Conservation (phyloP, 2,329 filamentous ascomycete genomes). For the Ceratocystis harringtonii region DNA sequence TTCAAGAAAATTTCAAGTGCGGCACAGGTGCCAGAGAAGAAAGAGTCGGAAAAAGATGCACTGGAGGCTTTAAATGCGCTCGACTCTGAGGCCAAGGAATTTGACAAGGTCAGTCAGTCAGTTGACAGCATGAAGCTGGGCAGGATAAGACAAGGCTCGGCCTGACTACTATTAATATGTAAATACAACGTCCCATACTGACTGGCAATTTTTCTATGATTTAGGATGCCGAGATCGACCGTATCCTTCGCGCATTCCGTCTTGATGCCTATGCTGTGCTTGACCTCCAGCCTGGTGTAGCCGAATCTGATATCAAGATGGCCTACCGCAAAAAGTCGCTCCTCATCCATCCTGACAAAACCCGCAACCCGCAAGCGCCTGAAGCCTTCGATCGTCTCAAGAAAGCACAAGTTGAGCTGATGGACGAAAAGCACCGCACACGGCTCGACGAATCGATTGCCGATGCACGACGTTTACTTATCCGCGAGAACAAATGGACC, state of each 20-base stretch:
- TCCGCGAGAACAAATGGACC: constrained; percentile 87
- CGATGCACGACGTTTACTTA: constrained; percentile 85
- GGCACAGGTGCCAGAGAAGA: constrained; percentile 20
- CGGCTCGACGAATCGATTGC: constrained; percentile 88
- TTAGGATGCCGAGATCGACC: constrained; percentile 87
- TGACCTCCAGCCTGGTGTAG: constrained; percentile 85
- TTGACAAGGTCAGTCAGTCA: constrained; percentile 54
- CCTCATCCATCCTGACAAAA: constrained; percentile 97
- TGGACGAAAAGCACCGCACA: constrained; percentile 84
- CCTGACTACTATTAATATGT: no score
- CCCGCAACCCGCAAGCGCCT: constrained; percentile 73
- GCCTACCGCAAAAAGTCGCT: constrained; percentile 96
- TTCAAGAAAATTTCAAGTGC: constrained; percentile 23
- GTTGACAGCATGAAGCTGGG: not conserved
- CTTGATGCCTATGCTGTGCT: constrained; percentile 74
- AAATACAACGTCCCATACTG: not conserved
- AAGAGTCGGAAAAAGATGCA: constrained; percentile 37
- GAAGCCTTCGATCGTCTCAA: constrained; percentile 95
- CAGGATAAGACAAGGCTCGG: not conserved
- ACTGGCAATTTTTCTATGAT: not conserved
- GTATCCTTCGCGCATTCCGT: constrained; percentile 81
- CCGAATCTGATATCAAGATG: constrained; percentile 90
- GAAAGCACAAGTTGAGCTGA: constrained; percentile 78
- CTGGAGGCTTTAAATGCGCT: constrained; percentile 62
- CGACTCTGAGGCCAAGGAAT: constrained; percentile 75